Percentiles rank a stretch among this genome's conserved stretches.
These are phyloP conservation scores for Vaccinium vitisidaea DNA, from an alignment of 148 eudicot species.

Conservation along the genomic window DNA sequence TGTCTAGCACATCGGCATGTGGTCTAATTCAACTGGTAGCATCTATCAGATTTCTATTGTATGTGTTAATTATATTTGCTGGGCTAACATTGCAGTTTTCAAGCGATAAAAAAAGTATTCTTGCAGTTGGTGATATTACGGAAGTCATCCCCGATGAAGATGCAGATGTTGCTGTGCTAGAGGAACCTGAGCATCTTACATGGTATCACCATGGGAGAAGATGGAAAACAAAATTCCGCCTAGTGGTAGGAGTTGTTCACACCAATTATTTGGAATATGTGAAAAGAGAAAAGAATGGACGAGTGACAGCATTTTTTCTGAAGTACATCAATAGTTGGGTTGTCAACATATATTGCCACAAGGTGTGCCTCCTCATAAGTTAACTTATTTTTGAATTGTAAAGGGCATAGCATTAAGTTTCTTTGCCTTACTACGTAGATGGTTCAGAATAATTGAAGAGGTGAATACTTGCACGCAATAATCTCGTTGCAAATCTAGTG, in stretches of 20 bases:
- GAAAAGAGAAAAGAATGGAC: constrained; percentile 77
- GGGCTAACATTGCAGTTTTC: constrained; percentile 59
- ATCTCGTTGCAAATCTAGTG: neutral
- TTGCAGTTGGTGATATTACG: constrained; percentile 91
- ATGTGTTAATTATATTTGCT: neutral
- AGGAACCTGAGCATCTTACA: constrained; percentile 98
- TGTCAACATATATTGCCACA: constrained; percentile 80
- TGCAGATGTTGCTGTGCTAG: constrained; percentile 93
- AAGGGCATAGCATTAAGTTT: neutral
- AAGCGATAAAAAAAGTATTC: constrained; percentile 76
- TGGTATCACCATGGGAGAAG: constrained; percentile 98
- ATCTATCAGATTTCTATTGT: neutral
- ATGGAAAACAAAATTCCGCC: constrained; percentile 83
- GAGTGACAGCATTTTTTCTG: constrained; percentile 59
- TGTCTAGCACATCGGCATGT: neutral
- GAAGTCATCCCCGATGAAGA: constrained; percentile 78
- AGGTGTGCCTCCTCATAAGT: constrained; percentile 6
- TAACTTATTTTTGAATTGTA: neutral
- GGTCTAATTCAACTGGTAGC: neutral
- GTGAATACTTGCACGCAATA: neutral
- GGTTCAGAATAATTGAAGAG: neutral
- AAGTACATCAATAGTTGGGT: constrained; percentile 85
- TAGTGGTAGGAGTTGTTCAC: constrained; percentile 87
- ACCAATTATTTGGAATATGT: constrained; percentile 93
- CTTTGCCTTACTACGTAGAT: neutral